Percentiles rank a stretch among this genome's conserved stretches.
phyloP scores from a whole-genome alignment of 306 rosid species.

The Canavalia gladiata region DNA sequence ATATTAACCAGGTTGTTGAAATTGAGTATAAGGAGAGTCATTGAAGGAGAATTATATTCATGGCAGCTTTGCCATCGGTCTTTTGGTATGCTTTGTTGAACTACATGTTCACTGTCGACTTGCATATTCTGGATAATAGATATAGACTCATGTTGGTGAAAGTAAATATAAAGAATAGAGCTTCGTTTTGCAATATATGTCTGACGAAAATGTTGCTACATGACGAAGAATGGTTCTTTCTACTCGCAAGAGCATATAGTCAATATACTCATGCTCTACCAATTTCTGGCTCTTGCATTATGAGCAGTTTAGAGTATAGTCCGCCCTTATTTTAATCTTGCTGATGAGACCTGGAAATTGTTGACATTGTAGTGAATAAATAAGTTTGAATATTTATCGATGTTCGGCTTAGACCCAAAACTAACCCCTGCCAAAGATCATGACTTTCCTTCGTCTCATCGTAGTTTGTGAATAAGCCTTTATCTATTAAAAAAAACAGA shows the following conservation, averaged over 20 bases:
- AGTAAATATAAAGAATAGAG: constrained; percentile 44
- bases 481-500: not conserved
- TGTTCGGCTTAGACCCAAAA: not conserved
- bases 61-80: constrained; percentile 16
- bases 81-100: constrained; percentile 23
- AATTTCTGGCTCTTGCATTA: constrained; percentile 16
- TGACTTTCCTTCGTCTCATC: not conserved
- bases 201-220: constrained; percentile 25
- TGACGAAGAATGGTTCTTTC: constrained; percentile 3
- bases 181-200: constrained; percentile 8
- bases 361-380: constrained; percentile 17
- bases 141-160: constrained; percentile 10
- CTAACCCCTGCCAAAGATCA: constrained; percentile 14
- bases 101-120: constrained; percentile 16
- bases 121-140: constrained; percentile 41
- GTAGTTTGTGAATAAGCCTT: not conserved
- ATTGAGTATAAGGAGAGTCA: constrained; percentile 19
- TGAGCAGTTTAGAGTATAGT: constrained; percentile 26
- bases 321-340: not conserved
- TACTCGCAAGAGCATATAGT: constrained; percentile 32
- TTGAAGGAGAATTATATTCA: constrained; percentile 34
- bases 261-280: not conserved
- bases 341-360: constrained; percentile 2
- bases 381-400: constrained; percentile 3
- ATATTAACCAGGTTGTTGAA: constrained; percentile 35